phyloP scores from a whole-genome alignment of 306 rosid genomes.

The Vigna trinervia region DNA sequence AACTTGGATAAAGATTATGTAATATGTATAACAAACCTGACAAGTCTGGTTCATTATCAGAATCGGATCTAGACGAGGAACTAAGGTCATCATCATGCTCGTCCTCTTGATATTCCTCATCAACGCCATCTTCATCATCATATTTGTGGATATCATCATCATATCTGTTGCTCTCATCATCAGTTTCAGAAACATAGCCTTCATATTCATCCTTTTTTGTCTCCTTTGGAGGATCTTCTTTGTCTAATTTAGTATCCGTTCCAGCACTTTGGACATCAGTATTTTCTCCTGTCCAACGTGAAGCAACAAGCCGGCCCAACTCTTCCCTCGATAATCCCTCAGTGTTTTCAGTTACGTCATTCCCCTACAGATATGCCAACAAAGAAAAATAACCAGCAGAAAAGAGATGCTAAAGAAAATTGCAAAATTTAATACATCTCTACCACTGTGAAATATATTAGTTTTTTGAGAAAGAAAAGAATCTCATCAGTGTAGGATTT shows the following conservation, averaged over 20 bases:
- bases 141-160: conserved; percentile 71
- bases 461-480: conserved; percentile 29
- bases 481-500: conserved; percentile 19
- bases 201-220: conserved; percentile 64
- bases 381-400: conserved; percentile 40
- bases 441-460: conserved; percentile 29
- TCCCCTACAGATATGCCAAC: conserved; percentile 55
- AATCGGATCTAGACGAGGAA: conserved; percentile 69
- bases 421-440: conserved; percentile 27
- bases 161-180: conserved; percentile 62
- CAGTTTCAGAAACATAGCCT: conserved; percentile 84
- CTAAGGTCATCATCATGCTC: conserved; percentile 62
- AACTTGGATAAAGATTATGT: conserved; percentile 40
- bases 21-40: conserved; percentile 68
- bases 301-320: conserved; percentile 97
- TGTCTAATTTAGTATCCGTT: conserved; percentile 48
- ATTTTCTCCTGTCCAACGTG: conserved; percentile 97
- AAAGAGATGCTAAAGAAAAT: conserved; percentile 16
- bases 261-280: conserved; percentile 56
- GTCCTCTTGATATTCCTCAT: conserved; percentile 64
- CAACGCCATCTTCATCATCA: conserved; percentile 69
- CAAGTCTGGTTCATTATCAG: conserved; percentile 61
- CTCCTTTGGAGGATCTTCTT: conserved; percentile 54
- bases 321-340: conserved; percentile 92
- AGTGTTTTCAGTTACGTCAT: conserved; percentile 61